Evolutionary conservation across 129 eudicot genomes (phyloP).

Genomic region (Saussurea involucrata): DNA sequence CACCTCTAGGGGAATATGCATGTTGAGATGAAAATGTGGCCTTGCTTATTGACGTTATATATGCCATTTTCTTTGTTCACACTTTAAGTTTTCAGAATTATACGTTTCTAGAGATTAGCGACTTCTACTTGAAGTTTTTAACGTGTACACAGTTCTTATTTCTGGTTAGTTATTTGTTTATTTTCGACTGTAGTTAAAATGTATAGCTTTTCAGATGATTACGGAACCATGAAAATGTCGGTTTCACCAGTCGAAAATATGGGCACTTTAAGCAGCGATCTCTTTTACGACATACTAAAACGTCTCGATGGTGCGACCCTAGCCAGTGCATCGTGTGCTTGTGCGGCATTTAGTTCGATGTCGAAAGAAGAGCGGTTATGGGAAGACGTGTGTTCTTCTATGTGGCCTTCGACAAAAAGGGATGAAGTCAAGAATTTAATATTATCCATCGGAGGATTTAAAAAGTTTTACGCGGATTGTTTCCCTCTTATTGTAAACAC

Average conservation of each 20-base stretch:
- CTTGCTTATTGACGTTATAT: too few relatives aligned
- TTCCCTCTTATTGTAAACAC: slow-evolving; percentile 94
- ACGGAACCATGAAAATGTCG: slow-evolving; percentile 39
- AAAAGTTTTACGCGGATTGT: slow-evolving; percentile 86
- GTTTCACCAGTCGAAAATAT: slow-evolving; percentile 47
- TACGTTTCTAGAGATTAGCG: not conserved
- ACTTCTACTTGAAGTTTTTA: not conserved
- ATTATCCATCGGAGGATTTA: slow-evolving; percentile 68
- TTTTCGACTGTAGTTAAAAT: not conserved
- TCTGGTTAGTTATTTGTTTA: not conserved
- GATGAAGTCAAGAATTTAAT: slow-evolving; percentile 66
- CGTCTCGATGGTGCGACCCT: slow-evolving; percentile 91
- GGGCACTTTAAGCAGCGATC: slow-evolving; percentile 66
- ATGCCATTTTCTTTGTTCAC: too few relatives aligned
- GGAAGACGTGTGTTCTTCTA: slow-evolving; percentile 78
- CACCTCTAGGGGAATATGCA: too few relatives aligned
- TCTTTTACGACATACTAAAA: slow-evolving; percentile 76
- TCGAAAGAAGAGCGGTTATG: slow-evolving; percentile 85
- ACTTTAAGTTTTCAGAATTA: not conserved
- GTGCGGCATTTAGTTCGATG: slow-evolving; percentile 72
- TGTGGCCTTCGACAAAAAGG: slow-evolving; percentile 87
- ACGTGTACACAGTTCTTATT: not conserved
- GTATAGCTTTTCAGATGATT: slow-evolving; percentile 42
- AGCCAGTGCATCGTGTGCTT: slow-evolving; percentile 92
- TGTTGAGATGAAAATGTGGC: too few relatives aligned